Evolutionary conservation across 768 basidiomycete genomes (phyloP).

Genomic region (Mycena kentingensis): DNA sequence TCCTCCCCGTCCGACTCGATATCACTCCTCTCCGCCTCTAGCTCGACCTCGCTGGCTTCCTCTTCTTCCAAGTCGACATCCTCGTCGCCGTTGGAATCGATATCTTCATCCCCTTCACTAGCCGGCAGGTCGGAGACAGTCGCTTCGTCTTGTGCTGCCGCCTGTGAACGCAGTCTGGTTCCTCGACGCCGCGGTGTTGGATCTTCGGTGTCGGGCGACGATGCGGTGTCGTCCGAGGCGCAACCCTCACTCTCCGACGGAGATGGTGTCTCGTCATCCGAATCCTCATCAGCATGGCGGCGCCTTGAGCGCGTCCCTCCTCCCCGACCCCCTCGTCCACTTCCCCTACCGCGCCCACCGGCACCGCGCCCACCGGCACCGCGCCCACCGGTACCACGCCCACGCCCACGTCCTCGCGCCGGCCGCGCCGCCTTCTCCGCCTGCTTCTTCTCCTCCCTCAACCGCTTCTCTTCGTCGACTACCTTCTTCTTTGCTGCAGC

Average conservation of each 20-base stretch:
- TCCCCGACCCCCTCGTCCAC: no score
- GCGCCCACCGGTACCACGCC: background rate
- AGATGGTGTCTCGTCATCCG: background rate
- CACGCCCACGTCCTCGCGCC: background rate
- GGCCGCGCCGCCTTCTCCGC: background rate
- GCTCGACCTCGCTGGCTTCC: no score
- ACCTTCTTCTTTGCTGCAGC: background rate
- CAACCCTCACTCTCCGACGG: background rate
- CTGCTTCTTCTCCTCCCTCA: background rate
- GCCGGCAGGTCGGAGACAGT: no score
- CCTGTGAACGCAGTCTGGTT: no score
- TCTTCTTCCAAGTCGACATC: no score
- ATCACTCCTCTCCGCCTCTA: no score
- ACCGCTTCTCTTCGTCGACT: background rate
- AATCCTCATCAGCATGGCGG: background rate
- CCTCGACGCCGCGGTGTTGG: background rate
- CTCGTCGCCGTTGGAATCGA: no score
- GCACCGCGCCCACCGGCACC: background rate
- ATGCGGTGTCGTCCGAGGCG: background rate
- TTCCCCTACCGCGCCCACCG: background rate
- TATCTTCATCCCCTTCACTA: no score
- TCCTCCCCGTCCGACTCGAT: background rate
- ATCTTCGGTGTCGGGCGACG: background rate
- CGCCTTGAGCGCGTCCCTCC: no score
- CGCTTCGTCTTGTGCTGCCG: no score